phyloP scores from a whole-genome alignment of 192 early-diverging fungal species.

The Entomortierella beljakovae region DNA sequence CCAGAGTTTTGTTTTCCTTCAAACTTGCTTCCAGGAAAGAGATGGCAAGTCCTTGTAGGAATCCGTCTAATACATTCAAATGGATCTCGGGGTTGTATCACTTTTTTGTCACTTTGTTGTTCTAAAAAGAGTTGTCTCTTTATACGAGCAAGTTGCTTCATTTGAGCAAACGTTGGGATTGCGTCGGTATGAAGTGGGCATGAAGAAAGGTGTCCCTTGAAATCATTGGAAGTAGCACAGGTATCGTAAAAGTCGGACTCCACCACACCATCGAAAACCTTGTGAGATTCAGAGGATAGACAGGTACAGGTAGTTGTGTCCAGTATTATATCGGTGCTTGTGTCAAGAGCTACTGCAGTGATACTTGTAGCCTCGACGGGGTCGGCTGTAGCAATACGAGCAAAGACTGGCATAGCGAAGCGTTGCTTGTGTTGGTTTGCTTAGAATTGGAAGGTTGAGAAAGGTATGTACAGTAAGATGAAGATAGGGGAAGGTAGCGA shows the following conservation, averaged over 20 bases:
- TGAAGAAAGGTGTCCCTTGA: conserved; percentile 10
- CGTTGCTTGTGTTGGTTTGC: too few relatives aligned
- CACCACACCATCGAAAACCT: neutral
- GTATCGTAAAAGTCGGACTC: neutral
- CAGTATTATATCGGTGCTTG: neutral
- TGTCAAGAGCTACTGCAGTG: conserved; percentile 2
- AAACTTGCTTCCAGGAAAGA: conserved; percentile 75
- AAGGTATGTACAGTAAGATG: too few relatives aligned
- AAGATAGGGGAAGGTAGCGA: too few relatives aligned
- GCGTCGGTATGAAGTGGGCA: conserved; percentile 2
- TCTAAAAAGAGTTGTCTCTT: neutral
- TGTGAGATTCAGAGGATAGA: conserved; percentile 3
- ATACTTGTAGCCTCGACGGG: conserved; percentile 26
- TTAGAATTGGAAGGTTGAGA: too few relatives aligned
- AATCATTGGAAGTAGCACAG: conserved; percentile 1
- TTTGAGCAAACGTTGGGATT: conserved; percentile 1
- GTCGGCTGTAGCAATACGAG: conserved; percentile 23
- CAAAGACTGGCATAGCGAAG: conserved; percentile 47
- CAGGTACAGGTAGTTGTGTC: conserved; percentile 23
- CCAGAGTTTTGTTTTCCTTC: conserved; percentile 74
- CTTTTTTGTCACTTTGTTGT: neutral
- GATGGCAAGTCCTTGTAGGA: conserved; percentile 53
- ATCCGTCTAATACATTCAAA: conserved; percentile 38
- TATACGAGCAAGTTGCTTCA: neutral
- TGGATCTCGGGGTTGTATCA: conserved; percentile 18